These are phyloP conservation scores for Fusarium guadeloupense DNA, from an alignment of 2,329 filamentous ascomycete genomes.

Conservation along the genomic window DNA sequence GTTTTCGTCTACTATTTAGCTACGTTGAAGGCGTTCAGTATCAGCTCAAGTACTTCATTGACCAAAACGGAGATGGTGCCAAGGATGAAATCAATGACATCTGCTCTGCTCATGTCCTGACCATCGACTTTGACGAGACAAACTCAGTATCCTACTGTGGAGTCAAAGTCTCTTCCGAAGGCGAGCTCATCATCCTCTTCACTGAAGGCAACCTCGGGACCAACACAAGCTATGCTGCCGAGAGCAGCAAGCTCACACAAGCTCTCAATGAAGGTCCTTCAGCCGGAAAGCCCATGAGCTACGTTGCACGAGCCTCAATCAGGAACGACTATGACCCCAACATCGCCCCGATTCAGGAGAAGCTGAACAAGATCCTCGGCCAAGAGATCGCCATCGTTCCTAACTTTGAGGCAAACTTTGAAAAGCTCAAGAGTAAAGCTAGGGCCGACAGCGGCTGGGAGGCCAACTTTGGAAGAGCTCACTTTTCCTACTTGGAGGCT, in stretches of 20 bases:
- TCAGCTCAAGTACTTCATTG: conserved; percentile 52
- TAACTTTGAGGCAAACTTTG: conserved; percentile 57
- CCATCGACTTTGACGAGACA: conserved; percentile 57
- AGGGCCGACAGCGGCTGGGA: conserved; percentile 52
- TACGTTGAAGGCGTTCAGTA: conserved; percentile 56
- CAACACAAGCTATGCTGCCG: conserved; percentile 55
- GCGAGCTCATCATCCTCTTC: conserved; percentile 61
- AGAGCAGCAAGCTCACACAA: conserved; percentile 50
- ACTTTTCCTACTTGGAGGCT: conserved; percentile 55
- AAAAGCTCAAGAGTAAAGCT: conserved; percentile 49
- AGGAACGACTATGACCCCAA: conserved; percentile 54
- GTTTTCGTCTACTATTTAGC: conserved; percentile 41
- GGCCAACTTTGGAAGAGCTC: conserved; percentile 52
- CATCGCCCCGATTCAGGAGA: conserved; percentile 49
- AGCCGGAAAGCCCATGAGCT: conserved; percentile 50
- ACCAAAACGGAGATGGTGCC: conserved; percentile 50
- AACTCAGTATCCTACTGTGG: conserved; percentile 57
- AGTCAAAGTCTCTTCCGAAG: conserved; percentile 52
- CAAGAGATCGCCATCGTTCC: conserved; percentile 58
- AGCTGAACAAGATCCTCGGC: conserved; percentile 52
- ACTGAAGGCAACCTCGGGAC: conserved; percentile 52
- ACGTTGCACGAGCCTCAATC: conserved; percentile 55
- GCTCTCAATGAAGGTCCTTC: conserved; percentile 58
- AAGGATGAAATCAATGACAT: conserved; percentile 60
- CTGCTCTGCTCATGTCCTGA: conserved; percentile 54